Evolutionary conservation across 1,284 basidiomycete species (phyloP).

Genomic region (Heterobasidion annosum): DNA sequence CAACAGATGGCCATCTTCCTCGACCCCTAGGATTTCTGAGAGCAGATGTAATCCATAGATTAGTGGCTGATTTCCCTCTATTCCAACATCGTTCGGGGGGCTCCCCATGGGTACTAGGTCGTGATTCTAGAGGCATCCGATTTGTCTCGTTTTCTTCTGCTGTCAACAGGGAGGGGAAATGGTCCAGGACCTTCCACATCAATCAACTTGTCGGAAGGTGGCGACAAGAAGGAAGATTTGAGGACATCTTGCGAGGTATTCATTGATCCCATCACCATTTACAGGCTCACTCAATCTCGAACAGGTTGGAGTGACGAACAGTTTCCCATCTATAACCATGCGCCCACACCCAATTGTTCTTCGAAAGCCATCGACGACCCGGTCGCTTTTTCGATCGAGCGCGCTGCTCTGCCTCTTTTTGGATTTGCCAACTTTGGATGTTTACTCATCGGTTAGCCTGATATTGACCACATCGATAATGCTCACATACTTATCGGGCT

Average conservation of each 20-base stretch:
- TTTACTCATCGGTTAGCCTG: constrained; percentile 21
- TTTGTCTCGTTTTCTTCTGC: neutral
- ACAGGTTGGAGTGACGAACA: constrained; percentile 22
- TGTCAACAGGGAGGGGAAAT: neutral
- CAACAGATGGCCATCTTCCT: neutral
- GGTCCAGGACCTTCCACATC: neutral
- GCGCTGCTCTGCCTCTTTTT: constrained; percentile 33
- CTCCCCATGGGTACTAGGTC: neutral
- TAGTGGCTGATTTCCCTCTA: neutral
- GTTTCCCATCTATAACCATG: constrained; percentile 18
- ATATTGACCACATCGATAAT: neutral
- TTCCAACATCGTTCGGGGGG: neutral
- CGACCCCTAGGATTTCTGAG: neutral
- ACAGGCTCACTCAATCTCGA: neutral
- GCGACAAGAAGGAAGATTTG: neutral
- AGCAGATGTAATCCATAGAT: neutral
- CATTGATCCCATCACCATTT: neutral
- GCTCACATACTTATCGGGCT: neutral
- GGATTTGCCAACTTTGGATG: constrained; percentile 33
- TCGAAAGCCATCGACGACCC: constrained; percentile 6
- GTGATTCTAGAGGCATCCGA: neutral
- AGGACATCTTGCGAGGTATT: constrained; percentile 1
- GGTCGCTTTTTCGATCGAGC: constrained; percentile 31
- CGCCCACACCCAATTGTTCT: neutral
- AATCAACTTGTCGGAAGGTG: neutral